phyloP scores from a whole-genome alignment of 1,284 basidiomycete species.

The Exsudoporus floridanus region DNA sequence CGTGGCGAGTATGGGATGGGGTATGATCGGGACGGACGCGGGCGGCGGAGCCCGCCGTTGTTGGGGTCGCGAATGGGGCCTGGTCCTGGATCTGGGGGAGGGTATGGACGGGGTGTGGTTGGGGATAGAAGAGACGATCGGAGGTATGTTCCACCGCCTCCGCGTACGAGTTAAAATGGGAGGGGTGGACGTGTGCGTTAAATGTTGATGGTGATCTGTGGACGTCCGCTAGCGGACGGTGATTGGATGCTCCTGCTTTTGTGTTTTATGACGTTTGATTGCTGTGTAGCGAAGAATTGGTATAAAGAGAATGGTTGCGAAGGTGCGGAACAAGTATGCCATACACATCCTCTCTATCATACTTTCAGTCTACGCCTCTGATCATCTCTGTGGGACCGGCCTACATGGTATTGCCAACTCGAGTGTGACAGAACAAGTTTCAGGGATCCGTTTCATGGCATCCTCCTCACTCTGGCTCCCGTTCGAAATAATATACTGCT shows the following conservation, averaged over 20 bases:
- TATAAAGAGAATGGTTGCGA: not conserved
- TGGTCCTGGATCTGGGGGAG: constrained; percentile 3
- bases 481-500: no score
- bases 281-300: no score
- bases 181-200: not conserved
- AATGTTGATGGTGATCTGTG: not conserved
- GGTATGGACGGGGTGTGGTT: constrained; percentile 14
- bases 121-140: constrained; percentile 25
- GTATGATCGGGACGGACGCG: constrained; percentile 24
- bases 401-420: no score
- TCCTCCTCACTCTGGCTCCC: no score
- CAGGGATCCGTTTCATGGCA: no score
- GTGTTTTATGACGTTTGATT: not conserved
- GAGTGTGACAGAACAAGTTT: no score
- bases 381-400: no score
- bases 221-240: not conserved
- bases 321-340: no score
- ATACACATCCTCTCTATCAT: no score
- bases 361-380: no score
- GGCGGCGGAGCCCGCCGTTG: constrained; percentile 27
- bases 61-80: constrained; percentile 18
- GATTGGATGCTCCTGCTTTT: not conserved
- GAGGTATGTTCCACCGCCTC: constrained; percentile 22
- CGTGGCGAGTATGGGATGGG: constrained; percentile 24
- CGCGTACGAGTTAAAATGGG: constrained; percentile 9